Evolutionary conservation across 2,329 filamentous ascomycete genomes (phyloP), one percentile per base, ranked within the genome.

Genomic region (Fusarium sp.): DNA sequence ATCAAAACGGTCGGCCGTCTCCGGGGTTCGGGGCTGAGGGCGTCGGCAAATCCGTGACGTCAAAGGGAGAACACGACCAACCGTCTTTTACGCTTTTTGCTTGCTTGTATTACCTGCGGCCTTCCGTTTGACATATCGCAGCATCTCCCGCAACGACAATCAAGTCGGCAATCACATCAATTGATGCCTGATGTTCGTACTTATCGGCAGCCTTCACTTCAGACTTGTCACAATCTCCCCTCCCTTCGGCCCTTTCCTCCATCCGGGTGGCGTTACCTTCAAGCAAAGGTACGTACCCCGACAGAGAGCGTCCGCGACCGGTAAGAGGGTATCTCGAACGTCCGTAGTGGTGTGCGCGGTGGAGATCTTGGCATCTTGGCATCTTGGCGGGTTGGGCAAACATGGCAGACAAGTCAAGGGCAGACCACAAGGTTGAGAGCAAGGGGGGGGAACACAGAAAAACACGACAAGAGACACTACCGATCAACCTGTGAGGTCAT

Each of bases 351-450:
- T 78, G 75, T 77, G 72, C 64, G 45, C 27, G 38, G 74, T 75
- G 76, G 76, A 38, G 62, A 66, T 75, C 65, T 71, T 76, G 66
- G 66, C 62, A 68, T 37, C 76, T 78, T 78, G 76, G 76, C 76
- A 58, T 40, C 65, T 69, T 75, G 70, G 68, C 72, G 47, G 27
- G 47, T 38, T 60, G 60, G 45, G 62, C 67, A 69, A 76, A 73
- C 65, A 60, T 65, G 68, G 43, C 66, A 63, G 25, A 38, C 58
- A 63, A 65, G 40, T 47, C 43, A 35, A 65, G 35, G 30, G 58
- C 52, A 63, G 50, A 25, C 47, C 35, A 43, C 60, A 27, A 35
- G 32, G 27, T 37, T 52, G 61, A 64, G 30, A 40, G 30, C 59
- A 60, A 62, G 32, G 64, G 61, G 61, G 47, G 47, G 35, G 22